phyloP scores from a whole-genome alignment of 495 filamentous ascomycete genomes.

The Penicillium subrubescens region DNA sequence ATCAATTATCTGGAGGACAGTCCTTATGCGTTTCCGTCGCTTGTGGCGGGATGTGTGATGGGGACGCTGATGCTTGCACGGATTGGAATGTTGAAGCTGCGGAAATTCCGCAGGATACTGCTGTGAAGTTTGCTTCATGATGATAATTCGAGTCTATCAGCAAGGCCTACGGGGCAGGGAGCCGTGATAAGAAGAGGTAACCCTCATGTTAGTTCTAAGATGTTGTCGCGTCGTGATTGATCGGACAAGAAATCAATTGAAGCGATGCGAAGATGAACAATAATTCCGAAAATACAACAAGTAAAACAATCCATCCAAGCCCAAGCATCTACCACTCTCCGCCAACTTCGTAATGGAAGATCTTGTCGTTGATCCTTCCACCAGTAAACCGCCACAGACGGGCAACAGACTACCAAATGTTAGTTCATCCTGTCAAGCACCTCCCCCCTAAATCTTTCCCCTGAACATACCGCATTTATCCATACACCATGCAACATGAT shows the following conservation, averaged over 20 bases:
- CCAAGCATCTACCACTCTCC: slow-evolving; percentile 47
- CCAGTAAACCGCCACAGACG: slow-evolving; percentile 47
- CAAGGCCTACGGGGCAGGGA: background rate
- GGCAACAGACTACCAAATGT: slow-evolving; percentile 30
- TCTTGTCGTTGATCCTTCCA: slow-evolving; percentile 43
- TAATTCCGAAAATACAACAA: background rate
- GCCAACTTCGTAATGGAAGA: slow-evolving; percentile 52
- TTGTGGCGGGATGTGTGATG: slow-evolving; percentile 19
- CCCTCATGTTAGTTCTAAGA: background rate
- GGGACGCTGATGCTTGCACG: slow-evolving; percentile 20
- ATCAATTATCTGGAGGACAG: slow-evolving; percentile 36
- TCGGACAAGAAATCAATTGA: background rate
- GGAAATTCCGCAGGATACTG: slow-evolving; percentile 23
- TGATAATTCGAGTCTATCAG: too few relatives aligned
- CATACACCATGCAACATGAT: slow-evolving; percentile 56
- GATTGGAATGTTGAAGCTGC: slow-evolving; percentile 28
- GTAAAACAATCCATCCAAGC: background rate
- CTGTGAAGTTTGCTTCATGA: background rate
- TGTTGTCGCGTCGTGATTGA: background rate
- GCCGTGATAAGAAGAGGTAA: background rate
- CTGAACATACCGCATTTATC: slow-evolving; percentile 51
- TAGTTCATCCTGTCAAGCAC: background rate
- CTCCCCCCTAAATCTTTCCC: background rate
- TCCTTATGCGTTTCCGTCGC: slow-evolving; percentile 25
- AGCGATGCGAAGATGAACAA: background rate